A percentile compares a stretch with the other conserved stretches of the same genome.
phyloP scores from a whole-genome alignment of 2,329 filamentous ascomycete genomes.

The Aureobasidium pullulans region DNA sequence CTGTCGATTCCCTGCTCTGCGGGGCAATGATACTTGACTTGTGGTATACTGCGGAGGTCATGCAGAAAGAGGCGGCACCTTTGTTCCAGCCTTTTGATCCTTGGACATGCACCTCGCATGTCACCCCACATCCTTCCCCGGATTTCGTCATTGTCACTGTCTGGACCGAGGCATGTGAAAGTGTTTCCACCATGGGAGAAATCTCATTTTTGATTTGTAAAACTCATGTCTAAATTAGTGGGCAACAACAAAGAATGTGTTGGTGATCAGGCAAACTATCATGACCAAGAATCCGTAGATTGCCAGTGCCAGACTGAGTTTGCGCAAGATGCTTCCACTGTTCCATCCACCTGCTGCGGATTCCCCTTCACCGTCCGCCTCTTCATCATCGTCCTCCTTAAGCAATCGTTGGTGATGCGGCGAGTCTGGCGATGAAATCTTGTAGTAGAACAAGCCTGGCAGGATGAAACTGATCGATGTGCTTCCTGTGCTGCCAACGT shows the following conservation, averaged over 20 bases:
- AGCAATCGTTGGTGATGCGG: constrained; percentile 76
- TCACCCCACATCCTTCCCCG: background rate
- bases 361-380: constrained; percentile 45
- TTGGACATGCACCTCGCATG: background rate
- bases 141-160: background rate
- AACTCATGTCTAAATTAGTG: constrained; percentile 39
- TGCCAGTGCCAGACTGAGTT: constrained; percentile 65
- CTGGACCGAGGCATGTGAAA: constrained; percentile 5
- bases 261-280: constrained; percentile 78
- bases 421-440: constrained; percentile 86
- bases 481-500: constrained; percentile 88
- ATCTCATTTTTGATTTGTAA: background rate
- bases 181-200: background rate
- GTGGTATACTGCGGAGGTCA: constrained; percentile 4
- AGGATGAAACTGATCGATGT: constrained; percentile 97
- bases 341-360: constrained; percentile 28
- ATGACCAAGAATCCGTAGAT: constrained; percentile 84
- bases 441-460: constrained; percentile 95
- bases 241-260: constrained; percentile 67
- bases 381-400: constrained; percentile 86
- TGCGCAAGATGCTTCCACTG: constrained; percentile 53
- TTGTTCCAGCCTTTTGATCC: background rate
- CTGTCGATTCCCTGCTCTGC: background rate
- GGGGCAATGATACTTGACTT: constrained; percentile 2
- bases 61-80: background rate